Evolutionary conservation across 352 stramenopile species (phyloP).

Genomic region (Blastocystis sp.): DNA sequence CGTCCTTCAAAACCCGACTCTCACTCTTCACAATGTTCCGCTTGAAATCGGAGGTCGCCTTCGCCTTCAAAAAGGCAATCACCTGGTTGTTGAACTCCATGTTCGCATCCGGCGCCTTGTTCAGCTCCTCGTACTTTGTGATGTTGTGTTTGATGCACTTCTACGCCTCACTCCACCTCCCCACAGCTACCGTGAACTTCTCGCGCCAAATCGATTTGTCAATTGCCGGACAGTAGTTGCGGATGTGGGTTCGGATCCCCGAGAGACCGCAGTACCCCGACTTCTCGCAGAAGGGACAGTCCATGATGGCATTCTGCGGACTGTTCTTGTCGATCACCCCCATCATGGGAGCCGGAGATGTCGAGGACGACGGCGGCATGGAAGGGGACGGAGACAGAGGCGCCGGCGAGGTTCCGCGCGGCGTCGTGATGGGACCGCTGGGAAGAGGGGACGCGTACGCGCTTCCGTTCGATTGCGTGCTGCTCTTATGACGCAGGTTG

Average conservation of each 20-base stretch:
- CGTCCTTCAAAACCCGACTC: background rate
- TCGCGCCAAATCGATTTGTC: constrained; percentile 31
- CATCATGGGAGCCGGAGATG: background rate
- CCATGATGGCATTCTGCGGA: constrained; percentile 33
- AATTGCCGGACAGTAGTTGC: constrained; percentile 40
- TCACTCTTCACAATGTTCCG: background rate
- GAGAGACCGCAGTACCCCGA: constrained; percentile 12
- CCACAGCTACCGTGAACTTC: background rate
- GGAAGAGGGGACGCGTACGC: background rate
- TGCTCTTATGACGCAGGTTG: constrained; percentile 11
- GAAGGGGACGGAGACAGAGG: background rate
- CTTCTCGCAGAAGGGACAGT: constrained; percentile 53
- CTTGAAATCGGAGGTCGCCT: background rate
- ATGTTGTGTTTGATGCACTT: constrained; percentile 43
- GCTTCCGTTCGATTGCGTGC: background rate
- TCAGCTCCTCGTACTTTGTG: constrained; percentile 43
- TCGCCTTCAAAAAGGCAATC: constrained; percentile 7
- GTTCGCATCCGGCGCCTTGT: background rate
- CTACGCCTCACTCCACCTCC: background rate
- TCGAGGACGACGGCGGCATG: background rate
- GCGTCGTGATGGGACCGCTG: no score
- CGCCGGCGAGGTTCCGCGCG: background rate
- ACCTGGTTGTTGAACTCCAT: constrained; percentile 38
- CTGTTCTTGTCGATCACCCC: constrained; percentile 2
- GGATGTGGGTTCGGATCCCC: constrained; percentile 34